Base-by-base conservation (phyloP, 257 asterid species). In the Avicennia marina region DNA sequence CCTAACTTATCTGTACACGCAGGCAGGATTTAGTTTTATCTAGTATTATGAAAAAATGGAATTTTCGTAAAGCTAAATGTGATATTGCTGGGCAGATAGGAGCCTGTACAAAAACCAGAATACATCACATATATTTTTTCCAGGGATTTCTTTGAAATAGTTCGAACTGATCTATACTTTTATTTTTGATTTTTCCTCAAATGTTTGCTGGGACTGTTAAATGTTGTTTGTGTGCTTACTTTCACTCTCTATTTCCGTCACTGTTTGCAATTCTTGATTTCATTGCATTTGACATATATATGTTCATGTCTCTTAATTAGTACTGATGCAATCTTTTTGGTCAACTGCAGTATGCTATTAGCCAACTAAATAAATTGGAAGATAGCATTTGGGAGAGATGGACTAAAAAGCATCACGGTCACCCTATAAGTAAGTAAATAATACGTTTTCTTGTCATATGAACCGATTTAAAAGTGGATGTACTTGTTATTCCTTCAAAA, bases 311-410 rank as follows among this genome's bases (percentile, higher is more conserved):
- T 36, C 2, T 3, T 36, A 11, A 53, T 69, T 27, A 47, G 50
- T 49, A 54, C 78, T 80, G 34, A 79, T 44, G 16, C 67, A 48
- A 40, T 34, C 60, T 26, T 56, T 68, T 70, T 69, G 57, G 50
- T 60, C 34, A 53, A 52, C 64, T 26, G 42, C 73, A 91, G 98
- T 88, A 88, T 71, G 97, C 89, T 17, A 77, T 91, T 34, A 85
- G 90, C 81, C 97, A 91, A 63, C 79, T 91, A 72, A 81, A 72
- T 60, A 91, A 75, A 70, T 63, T 91, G 87, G 98, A 91, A 82
- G 98, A 88, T 67, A 85, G 85, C 94, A 91, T 91, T 73, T 85
- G 83, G 83, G 90, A 78, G 72, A 84, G 82, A 25, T 91, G 96
- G 98, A 69, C 74, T 1, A 80, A 62, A 75, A 78, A 53, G 68